Conservation (phyloP, 257 asterid genomes). For the Nicotiana tabacum region DNA sequence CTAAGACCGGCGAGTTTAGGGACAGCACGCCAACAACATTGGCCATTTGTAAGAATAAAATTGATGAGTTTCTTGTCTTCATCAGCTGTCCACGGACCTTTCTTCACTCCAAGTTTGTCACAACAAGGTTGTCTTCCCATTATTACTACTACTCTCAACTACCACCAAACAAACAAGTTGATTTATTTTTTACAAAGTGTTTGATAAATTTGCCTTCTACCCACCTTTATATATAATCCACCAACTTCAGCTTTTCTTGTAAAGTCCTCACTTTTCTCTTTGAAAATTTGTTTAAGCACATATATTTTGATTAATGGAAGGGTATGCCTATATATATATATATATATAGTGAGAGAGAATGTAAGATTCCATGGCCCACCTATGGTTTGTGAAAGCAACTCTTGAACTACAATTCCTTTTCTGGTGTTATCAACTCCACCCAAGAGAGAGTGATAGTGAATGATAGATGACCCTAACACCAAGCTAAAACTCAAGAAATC, state of each 20-base stretch:
- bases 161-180: background rate
- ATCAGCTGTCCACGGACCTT: conserved; percentile 98
- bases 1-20: conserved; percentile 97
- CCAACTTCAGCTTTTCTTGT: conserved; percentile 22
- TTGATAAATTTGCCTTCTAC: conserved; percentile 32
- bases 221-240: conserved; percentile 69
- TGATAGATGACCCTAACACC: conserved; percentile 40
- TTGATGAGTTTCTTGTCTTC: conserved; percentile 85
- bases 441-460: conserved; percentile 42
- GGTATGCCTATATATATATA: background rate
- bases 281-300: background rate
- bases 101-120: conserved; percentile 92
- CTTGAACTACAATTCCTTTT: conserved; percentile 52
- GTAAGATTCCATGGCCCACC: conserved; percentile 52
- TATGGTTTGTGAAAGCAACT: conserved; percentile 55
- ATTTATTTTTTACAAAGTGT: background rate
- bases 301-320: background rate
- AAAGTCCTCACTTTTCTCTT: background rate
- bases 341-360: conserved; percentile 2
- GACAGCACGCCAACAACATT: conserved; percentile 97
- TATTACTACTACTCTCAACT: conserved; percentile 6
- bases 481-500: background rate
- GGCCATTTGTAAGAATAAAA: conserved; percentile 81
- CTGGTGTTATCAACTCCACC: conserved; percentile 40
- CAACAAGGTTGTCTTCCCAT: conserved; percentile 99